Evolutionary conservation across 352 stramenopile genomes (phyloP), one percentile per base, ranked within the genome.

Genomic region (Phytopythium vexans): DNA sequence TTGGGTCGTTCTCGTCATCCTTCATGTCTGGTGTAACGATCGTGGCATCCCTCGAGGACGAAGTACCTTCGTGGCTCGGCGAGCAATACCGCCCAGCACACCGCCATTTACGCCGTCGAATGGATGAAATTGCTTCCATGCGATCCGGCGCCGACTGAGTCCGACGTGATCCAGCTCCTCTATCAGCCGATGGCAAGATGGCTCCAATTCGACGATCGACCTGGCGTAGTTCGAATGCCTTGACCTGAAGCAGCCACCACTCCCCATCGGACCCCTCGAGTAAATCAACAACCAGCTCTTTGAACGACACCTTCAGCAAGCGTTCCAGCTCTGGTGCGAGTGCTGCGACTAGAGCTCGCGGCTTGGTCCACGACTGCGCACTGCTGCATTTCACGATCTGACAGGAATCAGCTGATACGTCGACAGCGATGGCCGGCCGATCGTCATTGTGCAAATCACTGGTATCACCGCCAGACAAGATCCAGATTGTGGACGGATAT

Each of bases 161-260:
- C 49, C 75, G 48, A 38, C 37, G 68, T 7, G 46, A 65, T 0
- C 58, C 11, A 34, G 49, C 21, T 41, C 38, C 42, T 3, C 35
- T 31, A 14, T 3, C 31, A 1, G 8, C 45, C 47, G 43, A 52
- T 7, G 41, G 49, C 14, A 46, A 27, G 21, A 27, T 27, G 21
- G 21, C 1, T n/a, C 45, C 34, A 5, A 53, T 32, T 39, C 53
- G 46, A 4, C 49, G 52, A 15, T 27, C 43, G 32, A 60, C 59
- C 44, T 59, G 58, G 42, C 54, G 51, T 10, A 66, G 38, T 10
- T 77, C 67, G 37, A 92, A 88, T 2, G 77, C 73, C 48, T 92
- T 88, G 7, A 92, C 63, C 50, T 92, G 80, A 7, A 89, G 53
- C 8, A 88, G 41, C 77, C 78, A 86, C 80, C 80, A 90, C 27